phyloP scores from a whole-genome alignment of 305 asterid species.

The Fraxinus xanthoxyloides region DNA sequence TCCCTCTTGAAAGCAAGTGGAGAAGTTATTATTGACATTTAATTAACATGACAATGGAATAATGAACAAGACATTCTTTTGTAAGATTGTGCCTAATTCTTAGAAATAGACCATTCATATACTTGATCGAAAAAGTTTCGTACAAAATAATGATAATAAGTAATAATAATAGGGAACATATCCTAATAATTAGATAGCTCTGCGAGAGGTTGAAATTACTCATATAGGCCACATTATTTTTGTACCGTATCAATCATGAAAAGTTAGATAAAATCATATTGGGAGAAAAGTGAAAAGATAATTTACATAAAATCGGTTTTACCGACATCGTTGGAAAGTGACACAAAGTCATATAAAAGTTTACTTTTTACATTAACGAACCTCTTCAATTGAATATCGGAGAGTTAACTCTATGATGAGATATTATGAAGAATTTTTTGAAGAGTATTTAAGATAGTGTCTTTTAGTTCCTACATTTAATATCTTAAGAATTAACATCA shows the following conservation, averaged over 20 bases:
- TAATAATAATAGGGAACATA: background rate
- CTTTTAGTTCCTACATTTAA: too few species aligned
- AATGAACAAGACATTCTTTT: background rate
- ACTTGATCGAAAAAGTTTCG: background rate
- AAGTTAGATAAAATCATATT: background rate
- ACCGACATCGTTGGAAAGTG: background rate
- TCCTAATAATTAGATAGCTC: background rate
- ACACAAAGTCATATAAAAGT: background rate
- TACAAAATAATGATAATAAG: background rate
- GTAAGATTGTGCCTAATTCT: background rate
- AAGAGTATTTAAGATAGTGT: background rate
- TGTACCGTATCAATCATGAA: background rate
- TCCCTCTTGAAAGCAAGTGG: background rate
- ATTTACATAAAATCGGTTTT: background rate
- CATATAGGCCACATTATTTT: background rate
- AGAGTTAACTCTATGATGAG: background rate
- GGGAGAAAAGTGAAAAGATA: background rate
- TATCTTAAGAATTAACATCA: background rate
- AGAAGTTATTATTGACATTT: background rate
- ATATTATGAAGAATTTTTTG: too few species aligned
- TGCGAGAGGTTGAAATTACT: background rate
- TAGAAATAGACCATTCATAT: background rate
- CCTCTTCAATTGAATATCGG: background rate
- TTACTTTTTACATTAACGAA: too few species aligned
- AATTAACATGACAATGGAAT: background rate